phyloP scores from a whole-genome alignment of 805 yeast genomes.

The Yarrowia bubula region DNA sequence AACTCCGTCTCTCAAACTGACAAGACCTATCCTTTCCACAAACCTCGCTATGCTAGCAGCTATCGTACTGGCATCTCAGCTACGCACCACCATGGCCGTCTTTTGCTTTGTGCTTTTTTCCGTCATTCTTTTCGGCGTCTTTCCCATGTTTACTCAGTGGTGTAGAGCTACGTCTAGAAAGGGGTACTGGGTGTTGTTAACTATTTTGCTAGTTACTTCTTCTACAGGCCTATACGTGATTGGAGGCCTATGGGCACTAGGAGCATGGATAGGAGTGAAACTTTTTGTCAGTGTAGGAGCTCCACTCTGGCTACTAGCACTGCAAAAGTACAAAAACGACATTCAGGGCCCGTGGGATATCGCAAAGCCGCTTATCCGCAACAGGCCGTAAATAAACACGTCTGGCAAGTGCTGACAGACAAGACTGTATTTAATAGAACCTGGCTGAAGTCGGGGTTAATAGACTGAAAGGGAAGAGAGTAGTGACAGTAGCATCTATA shows the following conservation, averaged over 20 bases:
- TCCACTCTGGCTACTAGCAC: slow-evolving; percentile 66
- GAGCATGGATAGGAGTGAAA: slow-evolving; percentile 53
- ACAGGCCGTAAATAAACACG: slow-evolving; percentile 3
- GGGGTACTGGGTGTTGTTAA: slow-evolving; percentile 37
- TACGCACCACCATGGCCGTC: slow-evolving; percentile 68
- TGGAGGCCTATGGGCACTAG: slow-evolving; percentile 45
- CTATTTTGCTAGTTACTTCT: slow-evolving; percentile 30
- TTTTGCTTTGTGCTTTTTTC: slow-evolving; percentile 78
- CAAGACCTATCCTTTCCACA: slow-evolving; percentile 62
- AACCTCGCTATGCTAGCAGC: slow-evolving; percentile 83
- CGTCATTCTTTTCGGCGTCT: slow-evolving; percentile 65
- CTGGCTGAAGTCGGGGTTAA: too few species aligned
- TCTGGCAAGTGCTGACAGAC: slow-evolving; percentile 27
- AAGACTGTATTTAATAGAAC: not conserved
- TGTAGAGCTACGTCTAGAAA: slow-evolving; percentile 44
- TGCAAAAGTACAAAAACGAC: slow-evolving; percentile 79
- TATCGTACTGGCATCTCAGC: slow-evolving; percentile 85
- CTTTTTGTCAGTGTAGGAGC: slow-evolving; percentile 52
- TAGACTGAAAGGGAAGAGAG: too few species aligned
- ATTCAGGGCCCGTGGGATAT: slow-evolving; percentile 93
- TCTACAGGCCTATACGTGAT: slow-evolving; percentile 39
- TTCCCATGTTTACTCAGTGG: slow-evolving; percentile 68
- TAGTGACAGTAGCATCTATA: too few species aligned
- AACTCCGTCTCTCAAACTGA: slow-evolving; percentile 28
- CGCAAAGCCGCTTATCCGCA: slow-evolving; percentile 63